phyloP scores from a whole-genome alignment of 257 asterid genomes.

The Plantago elongata region DNA sequence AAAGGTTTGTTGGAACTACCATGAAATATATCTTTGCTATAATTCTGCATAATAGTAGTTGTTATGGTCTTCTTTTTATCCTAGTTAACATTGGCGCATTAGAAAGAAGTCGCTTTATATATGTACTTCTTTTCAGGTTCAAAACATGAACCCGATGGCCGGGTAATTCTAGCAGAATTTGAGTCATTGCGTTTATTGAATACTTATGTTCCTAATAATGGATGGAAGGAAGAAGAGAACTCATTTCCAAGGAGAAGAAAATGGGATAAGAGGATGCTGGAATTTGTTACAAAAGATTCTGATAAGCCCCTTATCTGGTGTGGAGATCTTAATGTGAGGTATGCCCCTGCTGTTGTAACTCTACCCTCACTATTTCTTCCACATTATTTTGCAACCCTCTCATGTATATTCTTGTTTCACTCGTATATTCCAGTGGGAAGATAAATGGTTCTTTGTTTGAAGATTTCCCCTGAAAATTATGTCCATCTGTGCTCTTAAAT shows the following conservation, averaged over 20 bases:
- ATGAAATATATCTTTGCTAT: not conserved
- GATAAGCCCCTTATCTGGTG: conserved; percentile 96
- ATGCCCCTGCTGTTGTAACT: conserved; percentile 11
- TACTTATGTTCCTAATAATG: conserved; percentile 91
- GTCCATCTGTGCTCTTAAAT: no score
- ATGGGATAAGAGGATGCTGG: conserved; percentile 94
- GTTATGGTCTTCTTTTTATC: not conserved
- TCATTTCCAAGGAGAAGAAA: conserved; percentile 92
- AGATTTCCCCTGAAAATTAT: no score
- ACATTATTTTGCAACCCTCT: not conserved
- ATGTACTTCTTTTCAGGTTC: conserved; percentile 45
- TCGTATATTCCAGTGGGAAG: no score
- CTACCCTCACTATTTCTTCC: not conserved
- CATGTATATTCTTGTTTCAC: no score
- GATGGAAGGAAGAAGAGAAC: conserved; percentile 93
- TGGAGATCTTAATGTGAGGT: conserved; percentile 97
- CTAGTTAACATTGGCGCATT: conserved; percentile 10
- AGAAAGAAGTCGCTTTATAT: conserved; percentile 9
- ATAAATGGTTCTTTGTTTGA: no score
- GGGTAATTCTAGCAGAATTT: conserved; percentile 86
- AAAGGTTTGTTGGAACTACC: conserved; percentile 38
- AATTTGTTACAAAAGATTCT: conserved; percentile 54
- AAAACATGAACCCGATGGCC: conserved; percentile 86
- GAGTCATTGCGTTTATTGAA: conserved; percentile 69
- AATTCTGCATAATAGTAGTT: not conserved